Evolutionary conservation across 73 alveolate genomes (phyloP).

Genomic region (Halteria grandinella): DNA sequence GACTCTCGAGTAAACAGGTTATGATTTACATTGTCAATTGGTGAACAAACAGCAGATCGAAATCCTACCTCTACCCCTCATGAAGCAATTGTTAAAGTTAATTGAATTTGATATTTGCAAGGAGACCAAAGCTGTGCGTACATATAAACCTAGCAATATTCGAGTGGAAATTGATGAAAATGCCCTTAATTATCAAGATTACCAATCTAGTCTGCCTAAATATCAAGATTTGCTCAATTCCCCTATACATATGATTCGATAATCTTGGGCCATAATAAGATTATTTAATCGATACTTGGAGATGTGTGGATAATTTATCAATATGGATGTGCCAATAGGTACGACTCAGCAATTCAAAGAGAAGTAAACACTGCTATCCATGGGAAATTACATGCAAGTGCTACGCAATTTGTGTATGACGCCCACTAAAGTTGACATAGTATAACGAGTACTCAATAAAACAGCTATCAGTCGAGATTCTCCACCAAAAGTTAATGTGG

Average conservation of each 20-base stretch:
- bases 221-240: slow-evolving; percentile 18
- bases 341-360: slow-evolving; percentile 12
- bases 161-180: slow-evolving; percentile 11
- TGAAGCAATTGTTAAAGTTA: no score
- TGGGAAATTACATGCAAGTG: slow-evolving; percentile 45
- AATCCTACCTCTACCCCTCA: no score
- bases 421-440: slow-evolving; percentile 80
- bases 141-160: no score
- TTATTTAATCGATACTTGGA: slow-evolving; percentile 69
- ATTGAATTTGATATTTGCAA: no score
- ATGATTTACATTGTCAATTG: no score
- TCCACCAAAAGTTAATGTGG: slow-evolving; percentile 83
- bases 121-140: no score
- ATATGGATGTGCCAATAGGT: slow-evolving; percentile 34
- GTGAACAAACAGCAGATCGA: no score
- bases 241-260: slow-evolving; percentile 28
- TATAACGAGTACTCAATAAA: slow-evolving; percentile 73
- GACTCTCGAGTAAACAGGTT: no score
- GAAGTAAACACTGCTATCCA: slow-evolving; percentile 19
- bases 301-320: slow-evolving; percentile 67
- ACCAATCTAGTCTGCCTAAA: not conserved
- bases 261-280: slow-evolving; percentile 78
- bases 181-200: slow-evolving; percentile 31
- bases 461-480: slow-evolving; percentile 83
- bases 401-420: slow-evolving; percentile 71